A percentile compares a stretch with the other conserved stretches of the same genome.
Conservation (phyloP, 441 rosid genomes). For the Gossypium laxum region DNA sequence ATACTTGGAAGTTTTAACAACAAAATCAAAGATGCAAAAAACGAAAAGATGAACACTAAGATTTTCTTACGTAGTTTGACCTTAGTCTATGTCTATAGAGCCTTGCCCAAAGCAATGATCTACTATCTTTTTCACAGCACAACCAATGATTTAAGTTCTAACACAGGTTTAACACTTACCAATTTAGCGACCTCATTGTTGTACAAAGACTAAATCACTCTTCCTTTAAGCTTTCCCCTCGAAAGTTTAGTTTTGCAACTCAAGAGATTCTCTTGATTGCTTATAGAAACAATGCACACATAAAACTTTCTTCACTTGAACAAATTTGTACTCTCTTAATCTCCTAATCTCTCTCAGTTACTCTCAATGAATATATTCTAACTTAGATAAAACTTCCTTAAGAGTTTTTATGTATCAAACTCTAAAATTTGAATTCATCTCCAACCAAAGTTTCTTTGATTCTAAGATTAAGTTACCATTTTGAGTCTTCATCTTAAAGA, state of each 20-base stretch:
- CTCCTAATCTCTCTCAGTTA: too few relatives aligned
- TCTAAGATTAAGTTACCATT: not conserved
- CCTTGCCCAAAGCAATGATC: not conserved
- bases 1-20: not conserved
- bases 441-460: not conserved
- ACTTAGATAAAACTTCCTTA: too few relatives aligned
- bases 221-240: not conserved
- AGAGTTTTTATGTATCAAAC: not conserved
- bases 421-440: not conserved
- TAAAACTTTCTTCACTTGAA: not conserved
- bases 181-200: too few relatives aligned
- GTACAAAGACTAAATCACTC: too few relatives aligned
- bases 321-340: not conserved
- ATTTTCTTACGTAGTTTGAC: not conserved
- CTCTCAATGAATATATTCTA: too few relatives aligned
- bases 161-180: too few relatives aligned
- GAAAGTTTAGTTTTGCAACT: not conserved
- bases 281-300: not conserved
- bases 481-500: too few relatives aligned
- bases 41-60: not conserved
- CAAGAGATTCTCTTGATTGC: not conserved
- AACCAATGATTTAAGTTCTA: too few relatives aligned
- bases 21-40: not conserved
- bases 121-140: not conserved
- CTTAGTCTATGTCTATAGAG: not conserved